phyloP scores from a whole-genome alignment of 768 basidiomycete species.

The Psilocybe tampanensis region DNA sequence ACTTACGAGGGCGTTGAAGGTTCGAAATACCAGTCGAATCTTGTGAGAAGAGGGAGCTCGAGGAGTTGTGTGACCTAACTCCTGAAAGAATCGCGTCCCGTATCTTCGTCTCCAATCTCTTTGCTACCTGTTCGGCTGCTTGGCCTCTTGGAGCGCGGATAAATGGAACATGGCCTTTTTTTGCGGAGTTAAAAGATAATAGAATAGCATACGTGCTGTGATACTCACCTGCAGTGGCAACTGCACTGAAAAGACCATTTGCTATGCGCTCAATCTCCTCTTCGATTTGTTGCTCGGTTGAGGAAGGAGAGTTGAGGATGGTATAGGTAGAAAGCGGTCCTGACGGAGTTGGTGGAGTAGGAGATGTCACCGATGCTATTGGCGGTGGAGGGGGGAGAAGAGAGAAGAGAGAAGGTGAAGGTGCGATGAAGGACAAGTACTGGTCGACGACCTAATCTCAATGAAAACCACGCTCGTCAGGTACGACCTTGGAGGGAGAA shows the following conservation, averaged over 20 bases:
- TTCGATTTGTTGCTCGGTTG: slow-evolving; percentile 90
- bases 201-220: slow-evolving; percentile 1
- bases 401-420: slow-evolving; percentile 92
- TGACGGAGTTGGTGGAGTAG: slow-evolving; percentile 31
- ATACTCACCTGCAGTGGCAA: slow-evolving; percentile 78
- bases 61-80: slow-evolving; percentile 56
- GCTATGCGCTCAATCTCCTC: slow-evolving; percentile 92
- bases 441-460: slow-evolving; percentile 83
- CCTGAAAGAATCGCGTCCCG: slow-evolving; percentile 79
- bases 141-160: slow-evolving; percentile 95
- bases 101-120: slow-evolving; percentile 91
- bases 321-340: slow-evolving; percentile 68
- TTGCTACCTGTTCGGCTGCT: slow-evolving; percentile 99
- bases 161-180: slow-evolving; percentile 88
- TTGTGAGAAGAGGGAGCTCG: slow-evolving; percentile 71
- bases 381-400: slow-evolving; percentile 65
- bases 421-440: slow-evolving; percentile 94
- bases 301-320: slow-evolving; percentile 88
- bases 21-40: slow-evolving; percentile 84
- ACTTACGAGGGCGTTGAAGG: slow-evolving; percentile 84
- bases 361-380: slow-evolving; percentile 34
- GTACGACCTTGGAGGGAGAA: not conserved
- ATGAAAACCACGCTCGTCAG: slow-evolving; percentile 4
- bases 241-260: slow-evolving; percentile 86
- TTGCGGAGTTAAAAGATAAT: not conserved